Evolutionary conservation across 257 asterid genomes (phyloP).

Genomic region (Craterostigma plantagineum): DNA sequence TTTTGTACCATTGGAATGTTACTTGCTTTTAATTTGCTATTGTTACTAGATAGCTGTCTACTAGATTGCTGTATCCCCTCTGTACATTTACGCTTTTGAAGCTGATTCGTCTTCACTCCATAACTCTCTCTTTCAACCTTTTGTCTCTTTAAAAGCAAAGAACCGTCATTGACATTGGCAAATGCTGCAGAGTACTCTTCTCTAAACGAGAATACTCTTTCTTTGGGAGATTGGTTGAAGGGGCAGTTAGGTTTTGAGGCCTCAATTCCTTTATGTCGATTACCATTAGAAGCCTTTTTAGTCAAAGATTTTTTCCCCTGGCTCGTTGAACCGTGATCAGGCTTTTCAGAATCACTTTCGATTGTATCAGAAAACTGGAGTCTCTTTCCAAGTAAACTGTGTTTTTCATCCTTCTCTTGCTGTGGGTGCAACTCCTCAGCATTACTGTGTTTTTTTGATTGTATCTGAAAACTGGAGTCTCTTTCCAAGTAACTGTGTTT

Average conservation of each 20-base stretch:
- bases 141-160: conserved; percentile 22
- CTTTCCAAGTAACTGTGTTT: too few relatives aligned
- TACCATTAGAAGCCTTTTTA: conserved; percentile 27
- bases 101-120: conserved; percentile 17
- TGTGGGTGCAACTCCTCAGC: too few relatives aligned
- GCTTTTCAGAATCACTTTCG: conserved; percentile 59
- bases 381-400: conserved; percentile 18
- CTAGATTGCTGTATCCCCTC: conserved; percentile 17
- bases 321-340: conserved; percentile 14
- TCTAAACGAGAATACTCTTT: conserved; percentile 17
- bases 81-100: conserved; percentile 13
- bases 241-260: conserved; percentile 14
- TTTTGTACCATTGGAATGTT: conserved; percentile 17
- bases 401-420: conserved; percentile 15
- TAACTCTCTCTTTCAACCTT: conserved; percentile 17
- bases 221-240: conserved; percentile 18
- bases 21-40: conserved; percentile 16
- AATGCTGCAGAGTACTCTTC: conserved; percentile 22
- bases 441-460: too few relatives aligned
- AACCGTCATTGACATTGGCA: conserved; percentile 23
- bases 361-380: conserved; percentile 56
- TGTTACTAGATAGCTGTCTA: too few relatives aligned
- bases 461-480: too few relatives aligned
- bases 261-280: conserved; percentile 12
- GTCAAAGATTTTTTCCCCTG: conserved; percentile 33